phyloP scores from a whole-genome alignment of 768 basidiomycete species.

The Chalciporus piperatus region DNA sequence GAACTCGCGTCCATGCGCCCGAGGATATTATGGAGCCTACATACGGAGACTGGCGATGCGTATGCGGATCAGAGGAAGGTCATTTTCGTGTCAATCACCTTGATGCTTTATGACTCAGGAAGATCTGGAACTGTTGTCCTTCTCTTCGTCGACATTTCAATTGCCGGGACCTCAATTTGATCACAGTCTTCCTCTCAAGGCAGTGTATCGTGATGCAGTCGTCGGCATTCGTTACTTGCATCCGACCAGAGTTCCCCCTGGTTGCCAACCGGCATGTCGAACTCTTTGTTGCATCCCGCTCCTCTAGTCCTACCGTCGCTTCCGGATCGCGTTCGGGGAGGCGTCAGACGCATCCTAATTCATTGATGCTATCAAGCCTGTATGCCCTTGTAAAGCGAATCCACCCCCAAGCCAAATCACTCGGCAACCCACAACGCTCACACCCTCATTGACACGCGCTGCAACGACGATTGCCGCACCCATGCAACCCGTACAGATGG shows the following conservation, averaged over 20 bases:
- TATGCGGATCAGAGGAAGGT: constrained; percentile 52
- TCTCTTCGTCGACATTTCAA: constrained; percentile 46
- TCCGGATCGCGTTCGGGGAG: constrained; percentile 68
- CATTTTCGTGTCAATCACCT: constrained; percentile 47
- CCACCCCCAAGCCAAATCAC: constrained; percentile 28
- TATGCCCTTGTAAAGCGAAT: constrained; percentile 76
- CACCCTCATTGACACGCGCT: constrained; percentile 15
- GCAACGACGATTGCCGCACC: constrained; percentile 7
- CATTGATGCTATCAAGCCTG: constrained; percentile 56
- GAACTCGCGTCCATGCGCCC: constrained; percentile 63
- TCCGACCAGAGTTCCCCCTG: constrained; percentile 34
- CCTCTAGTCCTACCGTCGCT: constrained; percentile 65
- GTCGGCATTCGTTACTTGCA: constrained; percentile 77
- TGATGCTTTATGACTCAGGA: constrained; percentile 46
- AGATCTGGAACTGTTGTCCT: constrained; percentile 70
- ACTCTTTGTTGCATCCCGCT: neutral
- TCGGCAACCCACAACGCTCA: constrained; percentile 15
- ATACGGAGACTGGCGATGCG: constrained; percentile 34
- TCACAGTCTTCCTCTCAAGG: constrained; percentile 72
- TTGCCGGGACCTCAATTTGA: constrained; percentile 32
- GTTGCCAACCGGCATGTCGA: constrained; percentile 31
- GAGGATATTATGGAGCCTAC: constrained; percentile 63
- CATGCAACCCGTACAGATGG: neutral
- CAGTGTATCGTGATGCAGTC: constrained; percentile 69
- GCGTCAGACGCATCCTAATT: constrained; percentile 49